These are phyloP conservation scores for Epichloe typhina DNA, from an alignment of 2,329 filamentous ascomycete genomes.

Conservation along the genomic window DNA sequence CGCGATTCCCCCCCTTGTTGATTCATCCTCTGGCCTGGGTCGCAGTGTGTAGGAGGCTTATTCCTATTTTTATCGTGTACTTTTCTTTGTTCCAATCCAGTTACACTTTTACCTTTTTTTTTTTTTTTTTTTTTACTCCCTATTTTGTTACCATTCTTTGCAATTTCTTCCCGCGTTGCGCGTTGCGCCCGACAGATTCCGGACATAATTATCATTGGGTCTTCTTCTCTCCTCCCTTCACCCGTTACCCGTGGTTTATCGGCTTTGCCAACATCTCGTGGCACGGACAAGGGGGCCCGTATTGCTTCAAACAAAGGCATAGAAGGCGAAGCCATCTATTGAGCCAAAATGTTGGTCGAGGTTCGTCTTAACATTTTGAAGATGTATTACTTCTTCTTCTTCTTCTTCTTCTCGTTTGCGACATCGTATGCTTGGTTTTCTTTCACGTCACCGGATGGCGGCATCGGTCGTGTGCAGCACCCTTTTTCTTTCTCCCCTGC, in stretches of 20 bases:
- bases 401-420: not conserved
- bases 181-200: not conserved
- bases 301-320: not conserved
- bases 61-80: not conserved
- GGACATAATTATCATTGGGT: not conserved
- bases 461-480: slow-evolving; percentile 4
- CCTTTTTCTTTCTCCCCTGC: not conserved
- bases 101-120: not conserved
- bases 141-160: not conserved
- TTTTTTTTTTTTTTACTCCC: not conserved
- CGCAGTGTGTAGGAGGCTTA: not conserved
- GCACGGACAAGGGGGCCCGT: slow-evolving; percentile 10
- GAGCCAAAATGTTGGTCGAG: slow-evolving; percentile 22
- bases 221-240: not conserved
- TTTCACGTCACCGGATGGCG: not conserved
- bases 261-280: not conserved
- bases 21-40: slow-evolving; percentile 1
- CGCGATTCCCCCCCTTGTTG: slow-evolving; percentile 1
- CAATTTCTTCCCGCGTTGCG: not conserved
- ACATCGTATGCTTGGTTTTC: not conserved
- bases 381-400: not conserved
- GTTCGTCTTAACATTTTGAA: slow-evolving; percentile 14
- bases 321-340: slow-evolving; percentile 9
- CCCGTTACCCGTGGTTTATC: not conserved
- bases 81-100: not conserved